A percentile compares a stretch with the other conserved stretches of the same genome.
These are phyloP conservation scores for Hypoxylon fuscum DNA, from an alignment of 495 filamentous ascomycete genomes.

Conservation along the genomic window DNA sequence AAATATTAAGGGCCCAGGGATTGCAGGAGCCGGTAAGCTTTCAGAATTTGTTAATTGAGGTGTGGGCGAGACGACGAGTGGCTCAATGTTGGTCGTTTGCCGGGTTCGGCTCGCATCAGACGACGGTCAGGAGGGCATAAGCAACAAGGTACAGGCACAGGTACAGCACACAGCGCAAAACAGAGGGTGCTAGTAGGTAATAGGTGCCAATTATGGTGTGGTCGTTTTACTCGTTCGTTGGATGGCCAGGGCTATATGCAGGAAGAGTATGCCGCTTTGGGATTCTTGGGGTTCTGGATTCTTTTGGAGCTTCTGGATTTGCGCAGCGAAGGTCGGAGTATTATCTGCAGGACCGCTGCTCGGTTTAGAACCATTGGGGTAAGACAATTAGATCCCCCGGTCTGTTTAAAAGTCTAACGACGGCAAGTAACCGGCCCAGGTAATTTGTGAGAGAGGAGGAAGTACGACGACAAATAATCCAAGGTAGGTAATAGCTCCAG, in stretches of 20 bases:
- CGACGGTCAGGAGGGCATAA: constrained; percentile 39
- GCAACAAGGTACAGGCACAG: no score
- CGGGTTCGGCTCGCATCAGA: constrained; percentile 39
- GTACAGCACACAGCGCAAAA: constrained; percentile 11
- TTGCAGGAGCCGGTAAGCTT: constrained; percentile 35
- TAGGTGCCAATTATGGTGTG: no score
- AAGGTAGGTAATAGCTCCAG: constrained; percentile 10
- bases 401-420: constrained; percentile 25
- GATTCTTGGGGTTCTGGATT: constrained; percentile 15
- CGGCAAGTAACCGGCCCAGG: neutral
- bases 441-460: neutral
- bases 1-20: constrained; percentile 32
- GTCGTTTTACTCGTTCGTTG: no score
- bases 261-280: neutral
- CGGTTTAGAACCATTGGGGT: constrained; percentile 32
- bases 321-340: constrained; percentile 44
- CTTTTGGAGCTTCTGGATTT: constrained; percentile 41
- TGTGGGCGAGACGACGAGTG: constrained; percentile 38
- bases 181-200: no score
- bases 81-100: constrained; percentile 30
- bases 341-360: constrained; percentile 44
- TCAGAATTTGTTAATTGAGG: constrained; percentile 29
- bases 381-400: constrained; percentile 35
- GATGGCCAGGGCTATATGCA: neutral
- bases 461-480: neutral